Evolutionary conservation across 2,329 filamentous ascomycete genomes (phyloP), one percentile per base, ranked within the genome.

Genomic region (Ceratocystis eucalypticola): DNA sequence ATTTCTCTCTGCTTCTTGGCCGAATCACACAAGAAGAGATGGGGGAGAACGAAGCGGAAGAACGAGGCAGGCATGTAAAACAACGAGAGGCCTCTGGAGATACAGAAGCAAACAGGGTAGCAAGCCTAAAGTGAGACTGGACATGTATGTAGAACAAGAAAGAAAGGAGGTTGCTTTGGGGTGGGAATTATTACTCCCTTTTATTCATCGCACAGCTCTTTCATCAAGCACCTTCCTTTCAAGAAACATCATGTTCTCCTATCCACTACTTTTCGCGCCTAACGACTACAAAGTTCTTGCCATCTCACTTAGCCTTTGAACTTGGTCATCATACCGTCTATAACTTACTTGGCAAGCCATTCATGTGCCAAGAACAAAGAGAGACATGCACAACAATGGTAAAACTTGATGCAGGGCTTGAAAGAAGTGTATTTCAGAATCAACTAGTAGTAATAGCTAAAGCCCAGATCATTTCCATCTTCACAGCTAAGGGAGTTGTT

Each of bases 1-100:
- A 3, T 25, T 30, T 57, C 53, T 57, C 53, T 3, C 53, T 57
- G 53, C 53, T 57, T 57, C 53, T 57, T 57, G 53, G 53, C 22
- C 7, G 53, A 57, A n/a, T 57, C 53, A 57, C 53, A 33, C 53
- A 57, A 33, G 53, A 57, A 57, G 53, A 57, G 53, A 33, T 57
- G 53, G 53, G 53, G 33, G 25, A 57, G 53, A 17, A 57, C 7
- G 2, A n/a, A n/a, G 1, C 25, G 53, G 20, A 57, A 15, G 53
- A 57, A 25, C 28, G 6, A 8, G 53, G 25, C 25, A 57, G 53
- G 53, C 53, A 57, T 57, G 53, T 57, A 57, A 41, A 37, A 57
- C 5, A 57, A 15, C 22, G 17, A 15, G 12, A 30, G 15, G 53
- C 53, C 20, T 57, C 53, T 57, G 53, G 25, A 30, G 15, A 25